These are phyloP conservation scores for Crepidotus variabilis DNA, from an alignment of 768 basidiomycete genomes.

Conservation along the genomic window DNA sequence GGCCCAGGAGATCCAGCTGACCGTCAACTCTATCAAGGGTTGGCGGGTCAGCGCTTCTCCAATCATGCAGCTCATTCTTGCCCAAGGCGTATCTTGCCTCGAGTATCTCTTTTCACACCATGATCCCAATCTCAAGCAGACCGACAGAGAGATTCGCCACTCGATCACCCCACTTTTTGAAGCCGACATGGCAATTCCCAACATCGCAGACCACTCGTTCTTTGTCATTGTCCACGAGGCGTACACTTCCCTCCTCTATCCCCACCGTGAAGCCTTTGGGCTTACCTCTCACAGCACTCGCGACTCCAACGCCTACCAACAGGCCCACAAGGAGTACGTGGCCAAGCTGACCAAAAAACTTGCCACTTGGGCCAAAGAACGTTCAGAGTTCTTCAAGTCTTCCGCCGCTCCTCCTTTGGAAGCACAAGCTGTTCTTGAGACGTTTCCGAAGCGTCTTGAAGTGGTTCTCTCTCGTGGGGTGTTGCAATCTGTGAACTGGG, in stretches of 20 bases:
- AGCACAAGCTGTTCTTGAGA: not conserved
- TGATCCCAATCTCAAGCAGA: not conserved
- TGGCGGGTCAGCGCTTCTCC: not conserved
- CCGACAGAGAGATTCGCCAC: too few relatives aligned
- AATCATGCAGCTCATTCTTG: not conserved
- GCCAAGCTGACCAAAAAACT: not conserved
- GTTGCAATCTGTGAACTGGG: not conserved
- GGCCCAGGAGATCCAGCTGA: not conserved
- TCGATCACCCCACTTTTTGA: too few relatives aligned
- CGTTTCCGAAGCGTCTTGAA: not conserved
- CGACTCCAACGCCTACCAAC: not conserved
- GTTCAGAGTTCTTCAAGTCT: not conserved
- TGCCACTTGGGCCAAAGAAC: not conserved
- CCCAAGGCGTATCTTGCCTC: not conserved
- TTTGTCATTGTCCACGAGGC: not conserved
- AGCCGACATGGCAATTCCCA: not conserved
- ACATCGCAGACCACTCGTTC: not conserved
- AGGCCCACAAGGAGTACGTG: not conserved
- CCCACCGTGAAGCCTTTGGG: not conserved
- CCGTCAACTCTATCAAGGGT: not conserved
- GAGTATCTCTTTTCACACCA: not conserved
- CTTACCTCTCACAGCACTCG: too few relatives aligned
- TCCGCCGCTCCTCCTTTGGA: not conserved
- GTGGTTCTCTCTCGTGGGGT: not conserved
- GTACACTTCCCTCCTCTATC: not conserved